phyloP scores from a whole-genome alignment of 148 eudicot species.

The Chenopodium quinoa region DNA sequence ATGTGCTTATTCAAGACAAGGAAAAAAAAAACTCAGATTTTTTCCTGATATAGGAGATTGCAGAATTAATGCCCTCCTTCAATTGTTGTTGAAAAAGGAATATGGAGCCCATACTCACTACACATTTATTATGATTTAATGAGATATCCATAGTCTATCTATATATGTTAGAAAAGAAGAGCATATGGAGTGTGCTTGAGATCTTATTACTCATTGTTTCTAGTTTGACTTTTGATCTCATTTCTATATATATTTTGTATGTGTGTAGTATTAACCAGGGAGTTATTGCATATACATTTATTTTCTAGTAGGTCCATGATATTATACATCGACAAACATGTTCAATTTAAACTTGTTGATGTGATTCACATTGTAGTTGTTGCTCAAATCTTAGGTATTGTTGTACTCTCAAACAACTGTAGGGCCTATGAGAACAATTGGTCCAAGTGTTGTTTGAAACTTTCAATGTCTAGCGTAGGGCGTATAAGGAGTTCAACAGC shows the following conservation, averaged over 20 bases:
- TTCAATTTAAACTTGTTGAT: not conserved
- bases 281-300: not conserved
- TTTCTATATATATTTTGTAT: not conserved
- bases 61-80: not conserved
- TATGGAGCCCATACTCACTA: not conserved
- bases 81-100: not conserved
- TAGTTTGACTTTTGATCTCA: not conserved
- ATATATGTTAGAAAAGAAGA: not conserved
- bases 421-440: conserved; percentile 78
- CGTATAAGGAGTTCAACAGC: no score
- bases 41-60: not conserved
- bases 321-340: not conserved
- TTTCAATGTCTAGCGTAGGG: conserved; percentile 78
- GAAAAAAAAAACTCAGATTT: no score
- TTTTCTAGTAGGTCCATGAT: not conserved
- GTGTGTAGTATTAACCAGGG: not conserved
- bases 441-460: conserved; percentile 90
- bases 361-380: no score
- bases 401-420: conserved; percentile 17
- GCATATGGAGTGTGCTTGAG: not conserved
- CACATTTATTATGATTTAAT: not conserved
- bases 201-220: not conserved
- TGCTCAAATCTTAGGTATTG: not conserved
- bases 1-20: not conserved
- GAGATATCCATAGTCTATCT: not conserved